Base-by-base conservation (phyloP, 768 basidiomycete species). In the Pilatotrama ljubarskyi region DNA sequence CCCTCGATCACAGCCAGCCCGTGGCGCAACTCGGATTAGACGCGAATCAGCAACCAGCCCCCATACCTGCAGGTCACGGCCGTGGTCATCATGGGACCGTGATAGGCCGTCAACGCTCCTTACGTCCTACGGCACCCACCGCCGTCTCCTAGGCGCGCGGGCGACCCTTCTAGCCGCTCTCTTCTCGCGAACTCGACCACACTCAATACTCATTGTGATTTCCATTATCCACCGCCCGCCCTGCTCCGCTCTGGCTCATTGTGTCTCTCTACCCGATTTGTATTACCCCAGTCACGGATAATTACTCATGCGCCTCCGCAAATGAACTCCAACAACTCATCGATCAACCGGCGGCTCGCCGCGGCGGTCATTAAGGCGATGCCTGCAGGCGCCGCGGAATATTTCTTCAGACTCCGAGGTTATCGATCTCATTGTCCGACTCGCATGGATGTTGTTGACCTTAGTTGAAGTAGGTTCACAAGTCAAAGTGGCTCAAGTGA, bases 361-460 rank as follows among this genome's bases (percentile, higher is more conserved):
- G 42, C 41, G 41, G 41, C 26, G 42, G n/a, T 36, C 26, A 15
- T 32, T 25, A 18, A n/a, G 2, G 20, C 17, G 50, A 51, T 43
- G 41, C 14, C 22, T 17, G 24, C 46, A 26, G 29, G 42, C 41
- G 26, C 41, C 41, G 52, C 52, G 24, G 52, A 17, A 43, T 25
- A 26, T 43, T 43, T 42, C 52, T 41, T 54, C n/a, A 54, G 26
- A 54, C 52, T 54, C 52, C 41, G 52, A 54, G 32, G 26, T n/a
- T 25, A 52, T 41, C 51, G 51, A 52, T 52, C 25, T 41, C 51
- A 52, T 52, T 41, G 40, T 24, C 6, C 6, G 17, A 15, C 24
- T 18, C 4, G 25, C n/a, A 35, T 49, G 29, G 48, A 49, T 35
- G 29, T 49, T 49, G 48, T 49, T 35, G 32, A 18, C n/a, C 48